phyloP scores from a whole-genome alignment of 2,329 filamentous ascomycete genomes.

The Monilinia laxa region DNA sequence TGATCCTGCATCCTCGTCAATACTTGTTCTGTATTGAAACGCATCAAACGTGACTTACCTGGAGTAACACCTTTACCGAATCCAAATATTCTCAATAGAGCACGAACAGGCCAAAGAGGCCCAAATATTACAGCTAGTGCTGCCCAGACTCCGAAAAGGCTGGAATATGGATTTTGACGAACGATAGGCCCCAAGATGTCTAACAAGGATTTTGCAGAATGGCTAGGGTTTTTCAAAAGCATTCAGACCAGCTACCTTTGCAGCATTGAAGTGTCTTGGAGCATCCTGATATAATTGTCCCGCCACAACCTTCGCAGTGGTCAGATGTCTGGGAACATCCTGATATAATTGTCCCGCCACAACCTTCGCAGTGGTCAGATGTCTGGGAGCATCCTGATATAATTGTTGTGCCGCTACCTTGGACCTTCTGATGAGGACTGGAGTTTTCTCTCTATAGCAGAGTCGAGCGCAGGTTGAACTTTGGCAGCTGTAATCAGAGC shows the following conservation, averaged over 20 bases:
- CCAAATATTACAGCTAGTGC: slow-evolving; percentile 7
- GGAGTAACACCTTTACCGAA: slow-evolving; percentile 13
- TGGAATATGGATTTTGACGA: background rate
- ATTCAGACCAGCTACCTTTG: slow-evolving; percentile 4
- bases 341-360: slow-evolving; percentile 8
- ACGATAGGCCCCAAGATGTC: background rate
- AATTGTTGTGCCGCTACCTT: slow-evolving; percentile 4
- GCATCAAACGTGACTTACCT: background rate
- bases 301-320: background rate
- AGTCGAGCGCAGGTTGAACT: slow-evolving; percentile 7
- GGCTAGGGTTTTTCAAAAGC: background rate
- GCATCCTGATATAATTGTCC: slow-evolving; percentile 14
- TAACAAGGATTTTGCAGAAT: slow-evolving; percentile 4
- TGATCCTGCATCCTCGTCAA: slow-evolving; percentile 6
- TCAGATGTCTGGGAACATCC: slow-evolving; percentile 5
- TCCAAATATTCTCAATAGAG: slow-evolving; percentile 14
- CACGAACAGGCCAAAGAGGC: slow-evolving; percentile 9
- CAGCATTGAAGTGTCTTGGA: background rate
- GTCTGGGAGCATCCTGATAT: slow-evolving; percentile 9
- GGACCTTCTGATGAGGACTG: background rate
- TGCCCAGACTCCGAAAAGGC: slow-evolving; percentile 3
- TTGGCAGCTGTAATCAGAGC: background rate
- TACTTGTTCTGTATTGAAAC: background rate
- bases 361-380: background rate
- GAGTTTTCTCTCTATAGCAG: slow-evolving; percentile 13